phyloP scores from a whole-genome alignment of 805 yeast genomes.

The Lipomyces sp. region DNA sequence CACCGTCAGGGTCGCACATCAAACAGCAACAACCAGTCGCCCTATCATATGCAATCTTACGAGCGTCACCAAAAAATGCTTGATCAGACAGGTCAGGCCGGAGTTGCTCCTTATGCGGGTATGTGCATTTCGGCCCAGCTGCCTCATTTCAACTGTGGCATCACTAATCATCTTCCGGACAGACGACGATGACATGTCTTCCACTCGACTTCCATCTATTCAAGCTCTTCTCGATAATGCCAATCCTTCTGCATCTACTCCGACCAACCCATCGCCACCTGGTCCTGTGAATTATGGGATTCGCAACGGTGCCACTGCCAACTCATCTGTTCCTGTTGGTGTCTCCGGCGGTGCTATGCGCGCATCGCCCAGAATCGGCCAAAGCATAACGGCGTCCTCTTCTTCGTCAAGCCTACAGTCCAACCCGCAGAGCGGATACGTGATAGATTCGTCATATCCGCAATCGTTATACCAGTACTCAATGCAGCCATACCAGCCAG shows the following conservation, averaged over 20 bases:
- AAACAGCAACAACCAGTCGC: no score
- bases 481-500: no score
- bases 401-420: not conserved
- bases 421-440: not conserved
- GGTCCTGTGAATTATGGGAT: not conserved
- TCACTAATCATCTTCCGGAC: not conserved
- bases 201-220: constrained; percentile 29
- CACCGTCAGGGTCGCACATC: no score
- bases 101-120: constrained; percentile 10
- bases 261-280: not conserved
- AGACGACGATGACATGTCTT: constrained; percentile 10
- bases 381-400: not conserved
- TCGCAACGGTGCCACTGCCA: not conserved
- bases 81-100: constrained; percentile 7
- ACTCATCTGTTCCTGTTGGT: no score
- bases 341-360: not conserved
- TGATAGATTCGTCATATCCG: no score
- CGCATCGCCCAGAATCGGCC: no score
- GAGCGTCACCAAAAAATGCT: constrained; percentile 6
- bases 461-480: no score
- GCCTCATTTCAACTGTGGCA: no score
- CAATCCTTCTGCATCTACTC: not conserved
- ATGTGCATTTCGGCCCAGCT: not conserved
- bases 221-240: constrained; percentile 17
- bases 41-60: constrained; percentile 3